Evolutionary conservation across 2,329 filamentous ascomycete species (phyloP), one percentile per base, ranked within the genome.

Genomic region (Escovopsis sp.): DNA sequence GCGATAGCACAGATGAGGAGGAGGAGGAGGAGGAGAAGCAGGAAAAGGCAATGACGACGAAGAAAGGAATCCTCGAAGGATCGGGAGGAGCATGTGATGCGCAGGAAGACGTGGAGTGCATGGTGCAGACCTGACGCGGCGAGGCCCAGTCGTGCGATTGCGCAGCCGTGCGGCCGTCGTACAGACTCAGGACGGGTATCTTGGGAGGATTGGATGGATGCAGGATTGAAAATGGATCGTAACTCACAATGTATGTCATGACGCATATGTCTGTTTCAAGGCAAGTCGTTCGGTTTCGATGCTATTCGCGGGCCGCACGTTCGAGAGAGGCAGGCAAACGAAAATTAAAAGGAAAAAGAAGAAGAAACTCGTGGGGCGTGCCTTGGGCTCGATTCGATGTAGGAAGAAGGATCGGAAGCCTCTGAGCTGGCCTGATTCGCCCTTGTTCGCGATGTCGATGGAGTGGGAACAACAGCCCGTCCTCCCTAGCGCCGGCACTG

Each of bases 221-320:
- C 21, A 23, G 2, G 21, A 23, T 6, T 23, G 21, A 23, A 23
- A 28, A 27, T 28, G 31, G 26, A 25, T 29, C 26, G 28, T 33
- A 34, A 58, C 55, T 58, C 50, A 58, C 55, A 52, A 57, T 58
- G 46, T 56, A 57, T 49, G 55, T 56, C 55, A 58, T 58, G 51
- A 51, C 52, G 53, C 54, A 54, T 55, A 38, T 38, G 36, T n/a
- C n/a, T n/a, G n/a, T 38, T 40, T 40, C 21, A 23, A 23, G 45
- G 41, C 44, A 18, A 18, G 29, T n/a, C n/a, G n/a, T n/a, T n/a
- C n/a, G n/a, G n/a, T n/a, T 40, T 28, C 25, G 40, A 40, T 41
- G 37, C 35, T 44, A 41, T 44, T n/a, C 41, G 40, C 36, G 27
- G 15, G 36, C 35, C 34, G 16, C n/a, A 25, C 11, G 26, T 26